Evolutionary conservation across 1,284 basidiomycete genomes (phyloP).

Genomic region (Sporisorium reilianum): DNA sequence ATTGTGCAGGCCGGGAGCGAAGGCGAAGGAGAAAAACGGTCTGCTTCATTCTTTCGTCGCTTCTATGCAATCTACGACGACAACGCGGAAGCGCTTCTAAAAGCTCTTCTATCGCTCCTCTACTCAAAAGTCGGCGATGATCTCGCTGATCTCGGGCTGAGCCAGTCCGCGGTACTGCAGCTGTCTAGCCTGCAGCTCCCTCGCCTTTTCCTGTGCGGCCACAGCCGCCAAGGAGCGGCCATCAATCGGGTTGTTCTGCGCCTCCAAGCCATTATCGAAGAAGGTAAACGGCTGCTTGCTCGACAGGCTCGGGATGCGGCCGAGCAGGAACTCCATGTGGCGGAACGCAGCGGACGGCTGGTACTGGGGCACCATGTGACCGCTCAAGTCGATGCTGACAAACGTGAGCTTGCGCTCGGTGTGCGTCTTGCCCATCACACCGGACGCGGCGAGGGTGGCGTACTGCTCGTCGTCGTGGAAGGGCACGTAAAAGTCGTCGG

Average conservation of each 20-base stretch:
- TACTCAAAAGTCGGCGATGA: conserved; percentile 24
- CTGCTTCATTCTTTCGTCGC: not conserved
- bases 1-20: not conserved
- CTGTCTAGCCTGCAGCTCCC: conserved; percentile 15
- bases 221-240: not conserved
- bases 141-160: conserved; percentile 33
- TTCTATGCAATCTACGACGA: not conserved
- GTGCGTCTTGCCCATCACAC: conserved; percentile 39
- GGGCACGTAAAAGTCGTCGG: conserved; percentile 40
- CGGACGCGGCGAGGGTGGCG: conserved; percentile 26
- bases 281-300: conserved; percentile 28
- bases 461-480: conserved; percentile 31
- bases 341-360: conserved; percentile 55
- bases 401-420: conserved; percentile 64
- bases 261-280: conserved; percentile 30
- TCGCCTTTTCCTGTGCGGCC: not conserved
- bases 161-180: conserved; percentile 23
- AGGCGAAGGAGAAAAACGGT: too few relatives aligned
- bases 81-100: conserved; percentile 1
- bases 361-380: conserved; percentile 66
- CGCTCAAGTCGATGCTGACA: conserved; percentile 40
- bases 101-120: too few relatives aligned
- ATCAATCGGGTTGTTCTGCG: conserved; percentile 6
- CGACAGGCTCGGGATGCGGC: conserved; percentile 45
- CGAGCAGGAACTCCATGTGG: conserved; percentile 61